A percentile compares a stretch with the other conserved stretches of the same genome.
Conservation (phyloP, 169 alveolate species). For the Plasmodium sp. region DNA sequence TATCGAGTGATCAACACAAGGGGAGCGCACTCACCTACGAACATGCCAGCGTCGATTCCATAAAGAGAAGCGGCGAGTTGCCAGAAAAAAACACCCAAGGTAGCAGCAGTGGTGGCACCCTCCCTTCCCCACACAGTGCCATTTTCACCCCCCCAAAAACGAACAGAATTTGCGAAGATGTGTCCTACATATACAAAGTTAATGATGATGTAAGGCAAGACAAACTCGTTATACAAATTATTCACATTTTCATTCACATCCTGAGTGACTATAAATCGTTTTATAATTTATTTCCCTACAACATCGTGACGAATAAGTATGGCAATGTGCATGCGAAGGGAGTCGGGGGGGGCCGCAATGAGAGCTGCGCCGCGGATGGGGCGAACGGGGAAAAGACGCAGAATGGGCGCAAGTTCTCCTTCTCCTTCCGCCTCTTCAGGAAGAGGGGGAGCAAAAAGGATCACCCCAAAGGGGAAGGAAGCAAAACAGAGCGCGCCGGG, state of each 20-base stretch:
- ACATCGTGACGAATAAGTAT: slow-evolving; percentile 77
- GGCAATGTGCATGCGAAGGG: slow-evolving; percentile 48
- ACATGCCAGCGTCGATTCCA: not conserved
- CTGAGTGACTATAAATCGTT: slow-evolving; percentile 82
- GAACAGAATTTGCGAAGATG: not conserved
- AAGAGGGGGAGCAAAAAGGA: not conserved
- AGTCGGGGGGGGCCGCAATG: slow-evolving; percentile 26
- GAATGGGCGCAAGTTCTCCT: slow-evolving; percentile 75
- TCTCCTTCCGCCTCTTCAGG: slow-evolving; percentile 60
- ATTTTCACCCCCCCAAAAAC: not conserved
- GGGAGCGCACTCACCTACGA: not conserved
- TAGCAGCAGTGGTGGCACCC: not conserved
- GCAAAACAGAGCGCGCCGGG: not conserved
- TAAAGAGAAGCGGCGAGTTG: not conserved
- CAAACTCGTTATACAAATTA: slow-evolving; percentile 85
- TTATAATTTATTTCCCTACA: slow-evolving; percentile 81
- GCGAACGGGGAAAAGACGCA: slow-evolving; percentile 35
- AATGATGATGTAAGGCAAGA: slow-evolving; percentile 92
- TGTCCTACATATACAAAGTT: slow-evolving; percentile 85
- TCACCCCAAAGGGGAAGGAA: not conserved
- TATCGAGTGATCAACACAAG: not conserved
- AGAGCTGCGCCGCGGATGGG: not conserved
- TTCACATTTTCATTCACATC: slow-evolving; percentile 82
- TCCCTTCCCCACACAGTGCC: not conserved
- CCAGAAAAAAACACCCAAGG: not conserved